Evolutionary conservation across 2,329 filamentous ascomycete species (phyloP), one percentile per base, ranked within the genome.

Genomic region (Scedosporium dehoogii): DNA sequence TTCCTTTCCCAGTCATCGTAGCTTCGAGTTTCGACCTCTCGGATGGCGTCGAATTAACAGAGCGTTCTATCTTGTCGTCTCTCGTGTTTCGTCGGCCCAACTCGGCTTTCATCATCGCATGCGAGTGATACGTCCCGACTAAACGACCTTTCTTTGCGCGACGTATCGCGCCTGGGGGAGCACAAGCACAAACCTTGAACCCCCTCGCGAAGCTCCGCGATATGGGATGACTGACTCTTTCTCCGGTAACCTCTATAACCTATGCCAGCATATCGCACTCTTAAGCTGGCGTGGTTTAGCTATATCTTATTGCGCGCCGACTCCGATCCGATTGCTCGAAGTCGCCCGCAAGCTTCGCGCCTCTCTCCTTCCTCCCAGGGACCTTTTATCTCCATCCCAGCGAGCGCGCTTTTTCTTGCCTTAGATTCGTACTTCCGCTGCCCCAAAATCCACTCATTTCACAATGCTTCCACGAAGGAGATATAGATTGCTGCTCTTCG

Each of bases 401-500:
- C 10, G 33, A 38, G 10, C 33, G 33, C 33, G 2, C 33, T 12
- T 38, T 4, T 12, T 38, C 33, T 38, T 3, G 10, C 33, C 9
- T 9, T 38, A 38, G 33, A 38, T 12, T 10, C 33, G 33, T 29
- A 12, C 21, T 9, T 12, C 56, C 27, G 18, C 14, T 21, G 3
- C 18, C 38, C 12, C 21, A 7, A 14, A 6, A 16, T 10, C 23
- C 42, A 33, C 44, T 23, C n/a, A 27, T 18, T 29, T 29, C 44
- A 33, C 59, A 16, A 61, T 56, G 59, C 25, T 61, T 6, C 48
- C 59, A 21, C 48, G 59, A 6, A 78, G 86, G 68, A 78, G 85
- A 70, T 87, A 87, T 69, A 81, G 86, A 64, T 76, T 85, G 63
- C 85, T 87, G 65, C 71, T 84, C 41, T 70, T 84, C 64, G 80